Evolutionary conservation across 257 asterid genomes (phyloP).

Genomic region (Fraxinus excelsior): DNA sequence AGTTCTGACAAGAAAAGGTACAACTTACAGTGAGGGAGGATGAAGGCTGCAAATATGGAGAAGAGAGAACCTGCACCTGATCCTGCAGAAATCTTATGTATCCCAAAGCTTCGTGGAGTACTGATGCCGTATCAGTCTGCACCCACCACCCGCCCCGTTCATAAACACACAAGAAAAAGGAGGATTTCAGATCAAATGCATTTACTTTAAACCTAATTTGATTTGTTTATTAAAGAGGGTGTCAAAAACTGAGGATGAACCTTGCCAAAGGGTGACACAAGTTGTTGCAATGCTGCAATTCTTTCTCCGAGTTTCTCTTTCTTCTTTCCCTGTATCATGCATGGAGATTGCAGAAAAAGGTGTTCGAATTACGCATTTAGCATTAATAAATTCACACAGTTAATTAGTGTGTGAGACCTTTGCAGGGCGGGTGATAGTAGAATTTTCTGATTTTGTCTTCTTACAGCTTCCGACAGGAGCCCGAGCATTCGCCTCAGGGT

Average conservation of each 20-base stretch:
- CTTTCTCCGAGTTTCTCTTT: slow-evolving; percentile 90
- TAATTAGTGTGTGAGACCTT: slow-evolving; percentile 44
- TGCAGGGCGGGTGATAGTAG: slow-evolving; percentile 50
- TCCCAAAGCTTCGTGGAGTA: slow-evolving; percentile 90
- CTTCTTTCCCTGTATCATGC: slow-evolving; percentile 47
- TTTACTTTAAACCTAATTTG: not conserved
- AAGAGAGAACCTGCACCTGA: slow-evolving; percentile 82
- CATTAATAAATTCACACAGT: not conserved
- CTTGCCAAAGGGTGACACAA: slow-evolving; percentile 97
- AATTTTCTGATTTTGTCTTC: slow-evolving; percentile 46
- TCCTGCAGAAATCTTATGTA: slow-evolving; percentile 86
- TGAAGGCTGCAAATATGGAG: slow-evolving; percentile 68
- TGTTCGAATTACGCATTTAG: not conserved
- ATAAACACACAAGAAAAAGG: too few relatives aligned
- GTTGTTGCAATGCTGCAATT: slow-evolving; percentile 85
- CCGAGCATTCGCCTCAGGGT: slow-evolving; percentile 25
- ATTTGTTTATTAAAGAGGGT: not conserved
- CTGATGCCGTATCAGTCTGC: slow-evolving; percentile 96
- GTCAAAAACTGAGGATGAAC: slow-evolving; percentile 31
- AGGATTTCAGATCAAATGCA: not conserved
- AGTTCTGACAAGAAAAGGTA: not conserved
- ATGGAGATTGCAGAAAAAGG: slow-evolving; percentile 10
- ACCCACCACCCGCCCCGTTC: not conserved
- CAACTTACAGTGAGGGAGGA: slow-evolving; percentile 39
- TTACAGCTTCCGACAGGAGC: slow-evolving; percentile 45